Evolutionary conservation across 2,329 filamentous ascomycete genomes (phyloP).

Genomic region (Metarhizium guizhouense): DNA sequence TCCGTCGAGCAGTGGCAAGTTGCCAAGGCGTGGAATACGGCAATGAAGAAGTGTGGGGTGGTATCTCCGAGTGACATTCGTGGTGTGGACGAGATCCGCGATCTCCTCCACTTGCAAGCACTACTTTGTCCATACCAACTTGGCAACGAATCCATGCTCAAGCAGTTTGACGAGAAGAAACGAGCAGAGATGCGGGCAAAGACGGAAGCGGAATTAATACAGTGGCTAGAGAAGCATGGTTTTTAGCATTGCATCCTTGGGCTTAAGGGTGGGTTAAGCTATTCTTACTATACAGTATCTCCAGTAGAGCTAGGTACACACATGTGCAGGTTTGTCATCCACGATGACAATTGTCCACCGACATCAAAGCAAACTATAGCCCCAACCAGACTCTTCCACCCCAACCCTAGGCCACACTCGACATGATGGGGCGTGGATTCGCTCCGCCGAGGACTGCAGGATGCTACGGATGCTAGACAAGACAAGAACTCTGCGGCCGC

Average conservation of each 20-base stretch:
- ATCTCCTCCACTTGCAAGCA: neutral
- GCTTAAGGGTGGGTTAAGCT: no score
- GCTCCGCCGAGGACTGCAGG: no score
- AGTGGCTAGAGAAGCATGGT: slow-evolving; percentile 1
- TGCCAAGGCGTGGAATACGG: slow-evolving; percentile 1
- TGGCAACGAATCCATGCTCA: neutral
- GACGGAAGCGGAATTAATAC: neutral
- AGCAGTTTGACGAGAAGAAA: neutral
- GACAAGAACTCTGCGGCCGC: no score
- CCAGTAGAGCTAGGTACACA: no score
- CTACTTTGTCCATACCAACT: neutral
- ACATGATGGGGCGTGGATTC: no score
- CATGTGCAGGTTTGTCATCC: no score
- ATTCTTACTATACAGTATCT: no score
- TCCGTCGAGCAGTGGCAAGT: neutral
- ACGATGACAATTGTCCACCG: no score
- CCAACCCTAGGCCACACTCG: no score
- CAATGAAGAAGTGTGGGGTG: neutral
- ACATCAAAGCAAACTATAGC: no score
- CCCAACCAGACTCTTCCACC: no score
- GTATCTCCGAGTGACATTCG: neutral
- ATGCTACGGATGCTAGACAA: no score
- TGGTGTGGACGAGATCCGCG: neutral
- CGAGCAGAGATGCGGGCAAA: neutral
- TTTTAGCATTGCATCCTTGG: neutral